Conservation (phyloP, 108 stramenopile species). For the Cyclotella sp. region DNA sequence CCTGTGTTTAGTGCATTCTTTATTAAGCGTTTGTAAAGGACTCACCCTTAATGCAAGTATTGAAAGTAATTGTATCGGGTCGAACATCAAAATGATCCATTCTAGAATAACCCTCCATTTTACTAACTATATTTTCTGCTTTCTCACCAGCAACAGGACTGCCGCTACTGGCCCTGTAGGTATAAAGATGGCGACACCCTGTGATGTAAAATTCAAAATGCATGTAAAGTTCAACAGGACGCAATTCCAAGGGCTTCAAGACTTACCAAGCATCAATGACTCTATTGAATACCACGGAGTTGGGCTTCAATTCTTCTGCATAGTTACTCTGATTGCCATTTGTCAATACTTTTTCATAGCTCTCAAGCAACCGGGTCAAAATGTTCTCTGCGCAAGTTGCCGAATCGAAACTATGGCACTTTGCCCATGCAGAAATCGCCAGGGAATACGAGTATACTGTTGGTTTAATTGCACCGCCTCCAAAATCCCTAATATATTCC, state of each 20-base stretch:
- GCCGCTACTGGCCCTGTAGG: constrained; percentile 60
- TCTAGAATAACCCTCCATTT: constrained; percentile 58
- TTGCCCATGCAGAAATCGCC: constrained; percentile 55
- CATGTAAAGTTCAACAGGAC: neutral
- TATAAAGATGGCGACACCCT: constrained; percentile 44
- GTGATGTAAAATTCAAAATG: constrained; percentile 28
- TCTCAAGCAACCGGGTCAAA: constrained; percentile 40
- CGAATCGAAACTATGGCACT: constrained; percentile 20
- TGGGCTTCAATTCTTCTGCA: constrained; percentile 43
- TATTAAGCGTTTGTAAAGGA: constrained; percentile 11
- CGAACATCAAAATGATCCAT: constrained; percentile 42
- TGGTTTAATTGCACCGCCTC: constrained; percentile 30
- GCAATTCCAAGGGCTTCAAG: neutral
- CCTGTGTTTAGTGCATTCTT: neutral
- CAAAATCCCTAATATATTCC: constrained; percentile 55
- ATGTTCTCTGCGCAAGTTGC: constrained; percentile 56
- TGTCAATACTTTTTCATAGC: constrained; percentile 41
- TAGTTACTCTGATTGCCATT: constrained; percentile 20
- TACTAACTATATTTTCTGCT: constrained; percentile 55
- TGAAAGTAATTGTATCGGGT: constrained; percentile 76
- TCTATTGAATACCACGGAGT: constrained; percentile 68
- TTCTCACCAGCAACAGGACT: constrained; percentile 54
- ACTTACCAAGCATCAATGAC: constrained; percentile 66
- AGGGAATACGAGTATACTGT: constrained; percentile 46
- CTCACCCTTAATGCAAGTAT: constrained; percentile 55